Evolutionary conservation across 2,329 filamentous ascomycete species (phyloP).

Genomic region (Lasiodiplodia sp.): DNA sequence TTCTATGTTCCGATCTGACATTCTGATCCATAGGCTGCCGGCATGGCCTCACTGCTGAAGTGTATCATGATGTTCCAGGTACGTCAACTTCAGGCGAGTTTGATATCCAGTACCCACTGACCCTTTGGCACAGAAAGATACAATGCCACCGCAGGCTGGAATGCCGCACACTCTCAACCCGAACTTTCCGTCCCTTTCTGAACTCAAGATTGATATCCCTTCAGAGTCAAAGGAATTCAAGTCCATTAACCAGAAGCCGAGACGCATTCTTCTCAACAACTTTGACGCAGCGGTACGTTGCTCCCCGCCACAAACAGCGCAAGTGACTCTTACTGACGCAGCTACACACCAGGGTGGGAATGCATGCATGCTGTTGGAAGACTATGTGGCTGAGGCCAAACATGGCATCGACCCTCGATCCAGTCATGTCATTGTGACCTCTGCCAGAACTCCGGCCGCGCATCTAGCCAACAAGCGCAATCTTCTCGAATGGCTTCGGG

Average conservation of each 20-base stretch:
- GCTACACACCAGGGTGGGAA: constrained; percentile 54
- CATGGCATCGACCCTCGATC: no score
- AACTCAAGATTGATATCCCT: constrained; percentile 62
- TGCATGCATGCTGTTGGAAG: constrained; percentile 44
- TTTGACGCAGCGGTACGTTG: constrained; percentile 63
- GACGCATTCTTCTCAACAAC: constrained; percentile 61
- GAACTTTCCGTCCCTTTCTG: constrained; percentile 56
- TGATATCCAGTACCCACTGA: no score
- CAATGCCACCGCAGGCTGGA: no score
- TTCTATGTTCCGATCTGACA: constrained; percentile 63
- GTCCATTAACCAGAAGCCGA: constrained; percentile 56
- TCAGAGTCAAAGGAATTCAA: constrained; percentile 54
- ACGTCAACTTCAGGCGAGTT: no score
- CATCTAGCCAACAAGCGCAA: constrained; percentile 60
- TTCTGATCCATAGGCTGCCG: constrained; percentile 62
- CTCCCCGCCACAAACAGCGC: constrained; percentile 59
- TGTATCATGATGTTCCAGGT: constrained; percentile 51
- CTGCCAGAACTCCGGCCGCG: constrained; percentile 37
- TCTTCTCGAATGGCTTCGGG: constrained; percentile 54
- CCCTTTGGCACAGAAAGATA: no score
- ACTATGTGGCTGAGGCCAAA: no score
- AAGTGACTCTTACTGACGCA: constrained; percentile 53
- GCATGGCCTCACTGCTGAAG: constrained; percentile 63
- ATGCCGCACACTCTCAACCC: no score
- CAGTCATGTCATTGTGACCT: no score